Conservation (phyloP, 176 grass and related monocot species). For the Urochloa ruziziensis region DNA sequence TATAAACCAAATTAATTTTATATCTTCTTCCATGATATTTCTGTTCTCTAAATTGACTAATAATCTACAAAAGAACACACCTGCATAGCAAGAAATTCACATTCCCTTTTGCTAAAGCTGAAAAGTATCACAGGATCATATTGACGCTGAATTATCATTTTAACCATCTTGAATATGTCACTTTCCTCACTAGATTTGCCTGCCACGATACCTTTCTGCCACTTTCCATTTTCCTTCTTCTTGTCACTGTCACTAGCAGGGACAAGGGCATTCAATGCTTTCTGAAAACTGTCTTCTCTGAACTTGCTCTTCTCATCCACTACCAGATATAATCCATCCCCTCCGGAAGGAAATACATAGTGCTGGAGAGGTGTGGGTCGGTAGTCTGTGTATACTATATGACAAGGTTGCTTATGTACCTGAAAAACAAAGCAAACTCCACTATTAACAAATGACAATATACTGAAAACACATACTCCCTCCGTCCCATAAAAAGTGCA, state of each 20-base stretch:
- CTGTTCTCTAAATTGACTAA: neutral
- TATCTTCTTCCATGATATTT: neutral
- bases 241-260: conserved; percentile 55
- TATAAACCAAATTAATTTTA: neutral
- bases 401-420: conserved; percentile 98
- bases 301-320: conserved; percentile 97
- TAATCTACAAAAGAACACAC: conserved; percentile 24
- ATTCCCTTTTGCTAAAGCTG: conserved; percentile 96
- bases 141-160: conserved; percentile 98
- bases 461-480: neutral
- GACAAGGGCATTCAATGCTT: conserved; percentile 87
- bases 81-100: conserved; percentile 97
- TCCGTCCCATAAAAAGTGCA: no score
- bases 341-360: conserved; percentile 93
- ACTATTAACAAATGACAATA: neutral
- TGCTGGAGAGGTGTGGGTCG: conserved; percentile 96
- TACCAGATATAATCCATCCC: conserved; percentile 86
- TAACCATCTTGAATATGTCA: conserved; percentile 98
- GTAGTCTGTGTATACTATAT: conserved; percentile 97
- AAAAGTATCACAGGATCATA: conserved; percentile 98
- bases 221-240: conserved; percentile 67
- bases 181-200: conserved; percentile 78
- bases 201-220: conserved; percentile 62
- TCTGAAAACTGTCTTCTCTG: conserved; percentile 98
- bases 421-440: conserved; percentile 33